Evolutionary conservation across 768 basidiomycete genomes (phyloP).

Genomic region (Tephrocybe rancida): DNA sequence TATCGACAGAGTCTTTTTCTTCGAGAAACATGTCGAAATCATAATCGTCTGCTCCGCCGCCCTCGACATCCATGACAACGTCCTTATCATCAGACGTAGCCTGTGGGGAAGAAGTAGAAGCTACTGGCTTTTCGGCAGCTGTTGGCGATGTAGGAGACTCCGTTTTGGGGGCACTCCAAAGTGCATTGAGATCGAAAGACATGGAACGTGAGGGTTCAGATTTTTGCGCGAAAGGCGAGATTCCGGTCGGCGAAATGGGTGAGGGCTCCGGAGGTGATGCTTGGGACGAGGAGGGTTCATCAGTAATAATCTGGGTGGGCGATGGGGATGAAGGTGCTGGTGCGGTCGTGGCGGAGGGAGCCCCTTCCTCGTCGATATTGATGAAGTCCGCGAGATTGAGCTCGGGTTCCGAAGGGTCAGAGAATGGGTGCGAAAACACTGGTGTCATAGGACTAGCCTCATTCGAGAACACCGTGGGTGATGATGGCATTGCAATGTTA

Average conservation of each 20-base stretch:
- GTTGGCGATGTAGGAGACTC: constrained; percentile 19
- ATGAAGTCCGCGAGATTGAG: constrained; percentile 76
- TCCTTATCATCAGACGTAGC: constrained; percentile 38
- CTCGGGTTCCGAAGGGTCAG: constrained; percentile 59
- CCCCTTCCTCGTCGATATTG: constrained; percentile 70
- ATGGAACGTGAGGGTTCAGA: constrained; percentile 45
- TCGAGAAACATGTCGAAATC: constrained; percentile 89
- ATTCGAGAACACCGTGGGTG: constrained; percentile 29
- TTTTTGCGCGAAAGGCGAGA: constrained; percentile 51
- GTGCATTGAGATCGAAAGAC: constrained; percentile 72
- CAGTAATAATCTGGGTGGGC: constrained; percentile 10
- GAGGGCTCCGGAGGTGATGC: constrained; percentile 18
- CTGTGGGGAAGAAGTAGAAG: constrained; percentile 24
- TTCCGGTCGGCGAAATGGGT: constrained; percentile 34
- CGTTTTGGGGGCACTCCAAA: constrained; percentile 65
- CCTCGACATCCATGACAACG: constrained; percentile 46
- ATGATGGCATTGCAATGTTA: constrained; percentile 22
- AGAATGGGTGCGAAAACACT: constrained; percentile 22
- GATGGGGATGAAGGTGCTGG: constrained; percentile 12
- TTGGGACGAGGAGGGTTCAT: constrained; percentile 18
- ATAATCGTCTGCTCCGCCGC: constrained; percentile 61
- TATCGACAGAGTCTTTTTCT: constrained; percentile 51
- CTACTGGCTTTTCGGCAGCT: constrained; percentile 14
- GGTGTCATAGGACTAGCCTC: constrained; percentile 9
- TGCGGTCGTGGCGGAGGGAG: constrained; percentile 33